A percentile compares a stretch with the other conserved stretches of the same genome.
Evolutionary conservation across 306 rosid species (phyloP).

Genomic region (Quercus parvula): DNA sequence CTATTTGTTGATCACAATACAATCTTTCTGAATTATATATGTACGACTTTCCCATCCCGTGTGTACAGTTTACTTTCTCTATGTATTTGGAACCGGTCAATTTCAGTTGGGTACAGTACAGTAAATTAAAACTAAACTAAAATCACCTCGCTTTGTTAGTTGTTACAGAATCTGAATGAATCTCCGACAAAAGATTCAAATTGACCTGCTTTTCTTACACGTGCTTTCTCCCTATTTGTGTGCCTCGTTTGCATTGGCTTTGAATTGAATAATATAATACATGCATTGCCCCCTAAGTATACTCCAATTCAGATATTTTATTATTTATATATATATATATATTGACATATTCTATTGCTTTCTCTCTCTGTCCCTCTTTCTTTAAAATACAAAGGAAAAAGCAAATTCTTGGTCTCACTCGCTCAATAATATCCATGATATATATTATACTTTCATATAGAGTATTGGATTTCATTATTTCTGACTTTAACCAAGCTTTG

Average conservation of each 20-base stretch:
- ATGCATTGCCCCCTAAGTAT: not conserved
- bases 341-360: not conserved
- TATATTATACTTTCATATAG: not conserved
- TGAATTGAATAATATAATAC: not conserved
- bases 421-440: not conserved
- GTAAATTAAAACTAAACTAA: too few species aligned
- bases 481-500: not conserved
- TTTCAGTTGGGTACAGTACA: too few species aligned
- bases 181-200: constrained; percentile 15
- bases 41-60: too few species aligned
- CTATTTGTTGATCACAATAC: too few species aligned
- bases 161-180: constrained; percentile 20
- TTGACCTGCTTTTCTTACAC: not conserved
- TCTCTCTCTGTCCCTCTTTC: not conserved
- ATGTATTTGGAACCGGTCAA: too few species aligned
- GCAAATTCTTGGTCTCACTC: not conserved
- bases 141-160: too few species aligned
- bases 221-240: not conserved
- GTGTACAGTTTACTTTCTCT: too few species aligned
- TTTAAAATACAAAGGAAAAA: not conserved
- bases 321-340: not conserved
- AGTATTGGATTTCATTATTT: not conserved
- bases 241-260: too few species aligned
- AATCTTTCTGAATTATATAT: too few species aligned
- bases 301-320: not conserved